These are phyloP conservation scores for Crithidia expoeki DNA, from an alignment of 208 protist genomes.

Conservation along the genomic window DNA sequence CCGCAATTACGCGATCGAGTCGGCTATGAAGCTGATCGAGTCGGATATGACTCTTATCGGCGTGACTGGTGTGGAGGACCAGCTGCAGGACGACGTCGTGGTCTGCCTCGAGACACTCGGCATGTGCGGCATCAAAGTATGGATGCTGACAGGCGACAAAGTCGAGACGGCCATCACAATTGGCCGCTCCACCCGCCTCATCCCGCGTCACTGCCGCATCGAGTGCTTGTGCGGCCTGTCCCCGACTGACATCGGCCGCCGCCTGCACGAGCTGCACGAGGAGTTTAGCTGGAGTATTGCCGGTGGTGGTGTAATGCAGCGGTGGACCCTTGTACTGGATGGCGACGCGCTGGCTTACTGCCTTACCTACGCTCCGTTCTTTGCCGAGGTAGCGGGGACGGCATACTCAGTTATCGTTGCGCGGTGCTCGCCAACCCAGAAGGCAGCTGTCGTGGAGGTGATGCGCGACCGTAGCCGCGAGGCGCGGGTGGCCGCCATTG, in stretches of 20 bases:
- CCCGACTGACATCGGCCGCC: conserved; percentile 36
- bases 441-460: conserved; percentile 94
- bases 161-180: conserved; percentile 96
- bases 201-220: conserved; percentile 70
- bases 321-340: conserved; percentile 85
- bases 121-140: conserved; percentile 98
- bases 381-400: conserved; percentile 53
- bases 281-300: conserved; percentile 30
- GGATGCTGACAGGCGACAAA: conserved; percentile 99
- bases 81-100: conserved; percentile 96
- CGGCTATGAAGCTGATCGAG: conserved; percentile 84
- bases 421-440: conserved; percentile 98
- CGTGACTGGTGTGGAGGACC: conserved; percentile 98
- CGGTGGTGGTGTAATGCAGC: conserved; percentile 17
- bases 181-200: conserved; percentile 91
- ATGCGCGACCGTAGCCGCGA: conserved; percentile 62
- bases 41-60: conserved; percentile 91
- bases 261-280: conserved; percentile 47
- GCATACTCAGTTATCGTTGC: conserved; percentile 95
- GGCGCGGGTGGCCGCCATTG: conserved; percentile 94
- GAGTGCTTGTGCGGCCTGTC: conserved; percentile 58
- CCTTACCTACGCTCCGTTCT: conserved; percentile 49
- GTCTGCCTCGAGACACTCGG: conserved; percentile 95
- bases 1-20: conserved; percentile 64
- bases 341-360: conserved; percentile 72